Percentiles rank a stretch among this genome's conserved stretches.
Evolutionary conservation across 148 eudicot species (phyloP).

Genomic region (Arctostaphylos glauca): DNA sequence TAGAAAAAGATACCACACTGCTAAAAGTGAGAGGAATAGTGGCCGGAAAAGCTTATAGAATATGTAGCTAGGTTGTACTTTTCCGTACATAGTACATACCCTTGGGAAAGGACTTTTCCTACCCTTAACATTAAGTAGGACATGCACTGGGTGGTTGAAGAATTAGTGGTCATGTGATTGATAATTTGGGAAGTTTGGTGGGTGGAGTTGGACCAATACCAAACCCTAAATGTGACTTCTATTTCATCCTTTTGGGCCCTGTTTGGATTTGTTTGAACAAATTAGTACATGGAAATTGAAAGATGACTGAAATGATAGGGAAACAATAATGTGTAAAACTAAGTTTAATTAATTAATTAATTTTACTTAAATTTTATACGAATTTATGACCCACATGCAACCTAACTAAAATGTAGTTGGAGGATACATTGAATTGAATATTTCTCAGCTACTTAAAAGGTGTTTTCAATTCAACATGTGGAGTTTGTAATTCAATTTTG

Average conservation of each 20-base stretch:
- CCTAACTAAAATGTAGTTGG: background rate
- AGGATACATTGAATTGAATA: background rate
- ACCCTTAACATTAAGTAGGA: background rate
- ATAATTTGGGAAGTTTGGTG: background rate
- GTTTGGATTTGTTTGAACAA: background rate
- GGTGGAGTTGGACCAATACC: background rate
- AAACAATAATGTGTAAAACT: background rate
- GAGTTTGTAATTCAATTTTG: too few species aligned
- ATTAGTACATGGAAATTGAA: too few species aligned
- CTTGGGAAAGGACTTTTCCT: background rate
- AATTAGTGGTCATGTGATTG: background rate
- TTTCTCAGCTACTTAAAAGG: too few species aligned
- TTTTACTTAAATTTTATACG: background rate
- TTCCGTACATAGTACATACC: background rate
- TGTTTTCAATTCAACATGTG: too few species aligned
- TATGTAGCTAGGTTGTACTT: background rate
- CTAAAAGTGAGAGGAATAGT: background rate
- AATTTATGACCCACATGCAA: background rate
- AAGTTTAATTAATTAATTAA: background rate
- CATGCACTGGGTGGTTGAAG: background rate
- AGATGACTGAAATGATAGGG: too few species aligned
- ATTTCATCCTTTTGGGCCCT: background rate
- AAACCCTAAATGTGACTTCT: background rate
- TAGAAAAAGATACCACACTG: too few species aligned
- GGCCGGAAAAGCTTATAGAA: background rate